phyloP scores from a whole-genome alignment of 495 filamentous ascomycete genomes.

The Geopyxis carbonaria region DNA sequence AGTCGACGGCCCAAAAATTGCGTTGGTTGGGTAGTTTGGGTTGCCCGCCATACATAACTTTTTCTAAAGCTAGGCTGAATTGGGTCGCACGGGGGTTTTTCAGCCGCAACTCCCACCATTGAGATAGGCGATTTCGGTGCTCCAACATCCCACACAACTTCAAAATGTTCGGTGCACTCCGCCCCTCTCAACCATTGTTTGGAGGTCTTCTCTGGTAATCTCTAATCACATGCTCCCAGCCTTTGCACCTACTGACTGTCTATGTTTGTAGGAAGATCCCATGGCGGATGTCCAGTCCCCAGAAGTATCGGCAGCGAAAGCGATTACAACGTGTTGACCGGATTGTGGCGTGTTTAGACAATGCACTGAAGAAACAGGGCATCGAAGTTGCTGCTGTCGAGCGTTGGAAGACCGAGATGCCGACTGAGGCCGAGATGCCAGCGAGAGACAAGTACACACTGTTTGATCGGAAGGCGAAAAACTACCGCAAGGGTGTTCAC shows the following conservation, averaged over 20 bases:
- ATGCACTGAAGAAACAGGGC: conserved; percentile 53
- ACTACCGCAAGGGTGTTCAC: conserved; percentile 88
- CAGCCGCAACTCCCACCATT: too few relatives aligned
- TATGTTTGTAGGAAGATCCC: conserved; percentile 68
- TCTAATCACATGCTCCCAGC: conserved; percentile 4
- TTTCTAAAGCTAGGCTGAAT: too few relatives aligned
- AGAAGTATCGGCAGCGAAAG: conserved; percentile 78
- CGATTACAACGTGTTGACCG: conserved; percentile 72
- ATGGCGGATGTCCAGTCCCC: conserved; percentile 78
- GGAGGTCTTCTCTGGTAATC: conserved; percentile 70
- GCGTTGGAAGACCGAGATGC: conserved; percentile 89
- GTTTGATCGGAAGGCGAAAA: conserved; percentile 90
- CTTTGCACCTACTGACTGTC: conserved; percentile 6
- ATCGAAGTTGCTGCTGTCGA: conserved; percentile 54
- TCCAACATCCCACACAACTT: too few relatives aligned
- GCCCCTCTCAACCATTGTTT: conserved; percentile 53
- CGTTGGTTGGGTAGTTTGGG: too few relatives aligned
- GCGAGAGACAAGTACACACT: conserved; percentile 95
- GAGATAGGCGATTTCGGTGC: too few relatives aligned
- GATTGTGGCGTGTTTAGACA: conserved; percentile 59
- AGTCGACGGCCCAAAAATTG: too few relatives aligned
- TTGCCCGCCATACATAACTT: too few relatives aligned
- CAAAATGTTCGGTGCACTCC: conserved; percentile 66
- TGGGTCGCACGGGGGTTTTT: too few relatives aligned
- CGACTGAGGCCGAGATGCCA: conserved; percentile 87